Conservation (phyloP, 148 eudicot genomes). For the Talinum fruticosum region DNA sequence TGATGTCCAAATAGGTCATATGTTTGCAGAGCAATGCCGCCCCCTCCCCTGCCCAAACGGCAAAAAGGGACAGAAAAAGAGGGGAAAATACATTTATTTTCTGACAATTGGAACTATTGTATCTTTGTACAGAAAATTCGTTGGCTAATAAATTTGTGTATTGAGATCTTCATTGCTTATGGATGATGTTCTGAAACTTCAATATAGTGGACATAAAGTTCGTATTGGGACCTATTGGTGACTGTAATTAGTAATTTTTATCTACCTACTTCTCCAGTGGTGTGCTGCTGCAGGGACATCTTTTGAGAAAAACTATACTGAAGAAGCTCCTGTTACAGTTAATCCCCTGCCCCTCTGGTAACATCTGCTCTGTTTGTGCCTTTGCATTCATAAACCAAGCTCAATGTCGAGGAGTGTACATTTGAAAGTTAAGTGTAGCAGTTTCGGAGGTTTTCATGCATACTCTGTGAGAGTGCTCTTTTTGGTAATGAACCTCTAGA, state of each 20-base stretch:
- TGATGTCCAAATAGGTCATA: neutral
- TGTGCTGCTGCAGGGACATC: neutral
- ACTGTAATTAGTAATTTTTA: neutral
- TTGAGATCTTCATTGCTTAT: neutral
- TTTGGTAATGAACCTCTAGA: neutral
- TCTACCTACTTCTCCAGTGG: neutral
- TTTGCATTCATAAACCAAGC: neutral
- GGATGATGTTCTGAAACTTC: neutral
- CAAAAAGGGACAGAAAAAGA: neutral
- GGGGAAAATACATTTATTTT: neutral
- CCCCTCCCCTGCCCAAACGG: neutral
- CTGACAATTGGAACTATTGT: neutral
- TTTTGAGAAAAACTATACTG: neutral
- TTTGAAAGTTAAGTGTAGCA: neutral
- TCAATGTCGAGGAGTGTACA: neutral
- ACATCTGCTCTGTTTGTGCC: neutral
- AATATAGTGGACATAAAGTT: neutral
- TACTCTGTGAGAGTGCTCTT: neutral
- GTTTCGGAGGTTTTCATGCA: neutral
- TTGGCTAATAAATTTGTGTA: neutral
- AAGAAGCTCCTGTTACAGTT: neutral
- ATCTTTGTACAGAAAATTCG: slow-evolving; percentile 2
- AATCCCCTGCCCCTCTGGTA: neutral
- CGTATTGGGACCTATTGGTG: neutral
- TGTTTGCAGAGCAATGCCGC: neutral